Evolutionary conservation across 2,329 filamentous ascomycete genomes (phyloP), one percentile per base, ranked within the genome.

Genomic region (Penicillium concentricum): DNA sequence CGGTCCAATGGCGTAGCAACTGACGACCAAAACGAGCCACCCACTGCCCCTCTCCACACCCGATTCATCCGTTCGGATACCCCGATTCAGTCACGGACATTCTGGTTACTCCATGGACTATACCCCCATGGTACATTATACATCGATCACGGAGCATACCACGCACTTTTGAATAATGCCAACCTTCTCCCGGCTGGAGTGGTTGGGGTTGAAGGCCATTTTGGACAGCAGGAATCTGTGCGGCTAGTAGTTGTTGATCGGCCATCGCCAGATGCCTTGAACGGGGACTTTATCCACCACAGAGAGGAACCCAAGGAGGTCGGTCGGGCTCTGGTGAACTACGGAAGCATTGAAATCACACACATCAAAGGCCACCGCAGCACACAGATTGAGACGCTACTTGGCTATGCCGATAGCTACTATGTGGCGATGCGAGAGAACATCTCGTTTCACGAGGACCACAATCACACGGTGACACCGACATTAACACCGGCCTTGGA

Each of bases 81-180:
- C 26, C 92, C 93, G 1, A 94, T 97, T 58, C 87, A 91, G 55
- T 94, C 97, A 72, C 88, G 93, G 60, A 92, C 94, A 71, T 97
- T 99, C 81, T 99, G 94, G 94, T 87, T 99, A 47, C 82, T 97
- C 0, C 91, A 99, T 75, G 94, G 93, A 10, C 85, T 97, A 12
- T 87, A 88, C 24, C 91, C 94, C 0, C 92, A 96, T 68, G 94
- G 94, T 15, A 96, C 89, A 2, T 72, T 99, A 26, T 97, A 91
- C 77, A 95, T 99, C 66, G 94, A 99, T 78, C 79, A 85, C n/a
- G 94, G 94, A 41, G 93, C 93, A 4, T 87, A 92, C 76, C 80
- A 82, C 34, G 94, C 93, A 0, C 82, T 97, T 3, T 78, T 86
- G 16, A 86, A 87, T 69, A 96, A 96, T 77, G 92, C 92, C 0